Base-by-base conservation (phyloP, 441 rosid species). In the Mallotus japonicus region DNA sequence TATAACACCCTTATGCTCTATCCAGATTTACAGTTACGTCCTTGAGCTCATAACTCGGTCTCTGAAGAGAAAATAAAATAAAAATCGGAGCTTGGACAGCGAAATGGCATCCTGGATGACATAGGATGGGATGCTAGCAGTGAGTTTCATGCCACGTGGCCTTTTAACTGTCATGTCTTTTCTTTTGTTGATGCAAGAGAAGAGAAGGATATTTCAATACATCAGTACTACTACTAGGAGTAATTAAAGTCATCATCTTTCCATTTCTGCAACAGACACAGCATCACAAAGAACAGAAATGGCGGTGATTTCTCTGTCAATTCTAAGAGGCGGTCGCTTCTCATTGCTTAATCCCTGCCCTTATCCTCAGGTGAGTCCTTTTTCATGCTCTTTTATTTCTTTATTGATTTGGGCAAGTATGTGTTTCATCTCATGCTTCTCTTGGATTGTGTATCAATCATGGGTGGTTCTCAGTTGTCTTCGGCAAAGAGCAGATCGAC, bases 271-370 rank as follows among this genome's bases (percentile, higher is more conserved):
- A 5, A 60, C 3, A 32, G 12, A 24, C 11, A 20, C 51, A 9
- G 32, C 40, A 37, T 37, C 40, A 6, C 40, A 37, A 37, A 37
- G 19, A 13, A 59, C 10, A n/a, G 46, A 55, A 50, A 55, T 69
- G 74, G 74, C 73, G 59, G 66, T 68, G 66, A 61, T 69, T 67
- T 67, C 76, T 16, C 17, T 75, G 37, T 75, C 78, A 20, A 65
- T 58, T 15, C 40, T 77, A n/a, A 84, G 87, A 70, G 81, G 82
- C 60, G 79, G 85, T 51, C 83, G 87, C 9, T 77, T 86, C 57
- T 79, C 88, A 7, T 67, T 84, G 20, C 77, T 84, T 32, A 77
- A 50, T 67, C 84, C 76, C 0, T 67, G 14, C 69, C 68, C 76
- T n/a, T 63, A 3, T 68, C 76, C 74, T 63, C 74, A 75, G 78